Evolutionary conservation across 169 alveolate genomes (phyloP).

Genomic region (Eimeria zaria): DNA sequence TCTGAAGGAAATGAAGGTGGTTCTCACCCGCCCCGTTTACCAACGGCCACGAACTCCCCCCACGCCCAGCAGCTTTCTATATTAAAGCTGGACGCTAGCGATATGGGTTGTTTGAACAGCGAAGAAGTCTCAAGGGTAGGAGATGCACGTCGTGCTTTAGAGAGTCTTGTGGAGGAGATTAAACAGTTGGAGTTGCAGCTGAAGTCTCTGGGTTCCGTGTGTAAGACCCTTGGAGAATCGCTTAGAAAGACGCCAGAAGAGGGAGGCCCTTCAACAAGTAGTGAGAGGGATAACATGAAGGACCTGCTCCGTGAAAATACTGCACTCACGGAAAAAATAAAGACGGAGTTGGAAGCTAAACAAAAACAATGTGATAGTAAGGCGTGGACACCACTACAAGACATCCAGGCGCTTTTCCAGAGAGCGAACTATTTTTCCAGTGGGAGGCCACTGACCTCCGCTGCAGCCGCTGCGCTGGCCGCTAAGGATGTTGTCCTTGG

Average conservation of each 20-base stretch:
- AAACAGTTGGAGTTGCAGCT: background rate
- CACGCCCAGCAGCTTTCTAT: background rate
- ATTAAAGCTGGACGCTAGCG: background rate
- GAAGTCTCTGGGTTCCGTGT: background rate
- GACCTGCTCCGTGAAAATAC: background rate
- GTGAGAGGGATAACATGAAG: background rate
- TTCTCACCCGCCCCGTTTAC: too few relatives aligned
- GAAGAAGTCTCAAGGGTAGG: background rate
- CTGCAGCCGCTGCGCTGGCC: conserved; percentile 1
- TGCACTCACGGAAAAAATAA: background rate
- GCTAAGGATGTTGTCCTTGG: conserved; percentile 5
- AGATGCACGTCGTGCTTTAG: background rate
- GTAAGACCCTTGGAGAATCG: background rate
- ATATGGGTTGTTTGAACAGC: background rate
- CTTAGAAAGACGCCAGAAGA: background rate
- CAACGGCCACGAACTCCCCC: background rate
- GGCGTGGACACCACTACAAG: background rate
- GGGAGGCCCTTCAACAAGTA: background rate
- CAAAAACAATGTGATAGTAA: background rate
- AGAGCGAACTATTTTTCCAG: background rate
- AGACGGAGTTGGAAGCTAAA: background rate
- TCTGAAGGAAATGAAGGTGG: background rate
- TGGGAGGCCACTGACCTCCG: background rate
- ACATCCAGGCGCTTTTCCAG: background rate
- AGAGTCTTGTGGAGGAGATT: background rate